Conservation (phyloP, 306 rosid species). For the Cucurbita moschata region DNA sequence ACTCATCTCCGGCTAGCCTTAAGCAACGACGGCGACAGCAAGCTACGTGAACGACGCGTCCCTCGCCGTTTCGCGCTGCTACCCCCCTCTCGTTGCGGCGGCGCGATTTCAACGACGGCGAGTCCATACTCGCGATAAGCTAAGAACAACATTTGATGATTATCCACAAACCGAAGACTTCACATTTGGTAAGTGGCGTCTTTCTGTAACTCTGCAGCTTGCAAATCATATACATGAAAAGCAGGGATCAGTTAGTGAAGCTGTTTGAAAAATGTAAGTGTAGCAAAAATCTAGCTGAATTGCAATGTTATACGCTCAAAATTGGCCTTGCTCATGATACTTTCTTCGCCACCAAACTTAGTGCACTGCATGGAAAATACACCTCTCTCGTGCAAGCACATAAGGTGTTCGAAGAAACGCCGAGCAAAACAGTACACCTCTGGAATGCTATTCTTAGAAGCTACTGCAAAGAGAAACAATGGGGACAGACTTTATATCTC, state of each 20-base stretch:
- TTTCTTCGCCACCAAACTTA: slow-evolving; percentile 56
- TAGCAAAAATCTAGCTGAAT: slow-evolving; percentile 20
- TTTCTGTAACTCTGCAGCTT: background rate
- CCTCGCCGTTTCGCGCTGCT: no score
- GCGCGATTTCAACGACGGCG: no score
- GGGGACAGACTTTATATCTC: slow-evolving; percentile 33
- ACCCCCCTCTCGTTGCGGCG: no score
- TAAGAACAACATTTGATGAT: no score
- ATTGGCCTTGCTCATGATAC: slow-evolving; percentile 36
- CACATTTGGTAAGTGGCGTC: background rate
- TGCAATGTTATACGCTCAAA: slow-evolving; percentile 39
- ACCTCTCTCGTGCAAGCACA: slow-evolving; percentile 30
- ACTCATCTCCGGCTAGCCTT: no score
- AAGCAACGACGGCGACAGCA: no score
- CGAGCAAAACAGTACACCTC: slow-evolving; percentile 25
- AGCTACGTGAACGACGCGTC: no score
- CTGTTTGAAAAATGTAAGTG: slow-evolving; percentile 31
- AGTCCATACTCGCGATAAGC: no score
- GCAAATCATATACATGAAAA: slow-evolving; percentile 19
- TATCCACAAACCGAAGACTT: no score
- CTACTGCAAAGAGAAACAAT: slow-evolving; percentile 26
- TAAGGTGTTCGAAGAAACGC: slow-evolving; percentile 47
- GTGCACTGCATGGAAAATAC: slow-evolving; percentile 22
- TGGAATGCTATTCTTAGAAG: slow-evolving; percentile 64
- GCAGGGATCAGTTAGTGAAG: slow-evolving; percentile 25